phyloP scores from a whole-genome alignment of 202 grass and related monocot genomes.

The Setaria italica region DNA sequence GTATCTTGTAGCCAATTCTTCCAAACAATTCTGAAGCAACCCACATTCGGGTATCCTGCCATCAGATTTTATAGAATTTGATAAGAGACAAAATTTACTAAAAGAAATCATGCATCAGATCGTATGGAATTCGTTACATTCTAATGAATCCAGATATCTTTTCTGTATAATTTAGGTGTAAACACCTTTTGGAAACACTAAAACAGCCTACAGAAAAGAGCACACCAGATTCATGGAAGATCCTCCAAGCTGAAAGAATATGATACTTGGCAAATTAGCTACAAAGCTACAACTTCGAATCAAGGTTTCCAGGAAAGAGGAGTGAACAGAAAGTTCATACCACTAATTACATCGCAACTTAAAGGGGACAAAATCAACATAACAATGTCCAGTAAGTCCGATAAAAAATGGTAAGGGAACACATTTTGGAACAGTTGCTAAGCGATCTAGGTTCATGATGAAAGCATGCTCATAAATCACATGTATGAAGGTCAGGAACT shows the following conservation, averaged over 20 bases:
- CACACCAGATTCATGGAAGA: not conserved
- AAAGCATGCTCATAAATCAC: conserved; percentile 5
- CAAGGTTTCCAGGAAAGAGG: not conserved
- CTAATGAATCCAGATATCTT: not conserved
- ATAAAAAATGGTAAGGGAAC: not conserved
- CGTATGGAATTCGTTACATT: conserved; percentile 2
- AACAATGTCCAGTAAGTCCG: not conserved
- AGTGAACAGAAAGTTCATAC: conserved; percentile 5
- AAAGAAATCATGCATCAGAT: not conserved
- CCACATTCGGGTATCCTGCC: conserved; percentile 86
- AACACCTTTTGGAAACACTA: conserved; percentile 10
- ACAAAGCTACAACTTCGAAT: not conserved
- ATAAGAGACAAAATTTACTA: conserved; percentile 10
- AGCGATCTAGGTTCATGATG: conserved; percentile 3
- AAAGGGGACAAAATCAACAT: not conserved
- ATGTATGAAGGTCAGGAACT: not conserved
- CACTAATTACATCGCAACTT: not conserved
- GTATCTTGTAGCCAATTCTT: conserved; percentile 83
- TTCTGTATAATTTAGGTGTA: conserved; percentile 10
- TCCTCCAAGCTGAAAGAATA: not conserved
- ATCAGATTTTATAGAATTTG: conserved; percentile 35
- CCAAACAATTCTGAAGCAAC: conserved; percentile 82
- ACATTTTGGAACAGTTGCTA: not conserved
- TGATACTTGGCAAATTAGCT: conserved; percentile 14
- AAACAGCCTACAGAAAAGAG: conserved; percentile 28